Percentiles rank a stretch among this genome's conserved stretches.
phyloP scores from a whole-genome alignment of 208 protist species.

The Leptomonas pyrrhocoris region DNA sequence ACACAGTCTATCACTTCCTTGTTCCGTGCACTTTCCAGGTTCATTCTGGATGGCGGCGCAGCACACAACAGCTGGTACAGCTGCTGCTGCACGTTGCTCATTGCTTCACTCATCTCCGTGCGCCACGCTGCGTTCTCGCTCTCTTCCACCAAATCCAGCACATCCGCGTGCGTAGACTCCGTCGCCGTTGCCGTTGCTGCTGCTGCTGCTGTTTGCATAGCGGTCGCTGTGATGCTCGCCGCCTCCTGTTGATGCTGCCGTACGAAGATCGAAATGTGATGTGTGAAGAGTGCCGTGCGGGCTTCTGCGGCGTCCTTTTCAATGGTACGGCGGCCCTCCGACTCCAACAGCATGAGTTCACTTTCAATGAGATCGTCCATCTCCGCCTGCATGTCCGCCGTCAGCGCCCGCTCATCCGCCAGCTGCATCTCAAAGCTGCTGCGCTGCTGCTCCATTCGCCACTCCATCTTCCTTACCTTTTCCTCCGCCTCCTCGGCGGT shows the following conservation, averaged over 20 bases:
- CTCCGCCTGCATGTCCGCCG: conserved; percentile 69
- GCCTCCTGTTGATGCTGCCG: background rate
- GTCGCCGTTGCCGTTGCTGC: background rate
- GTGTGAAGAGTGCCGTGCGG: background rate
- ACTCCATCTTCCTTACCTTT: conserved; percentile 16
- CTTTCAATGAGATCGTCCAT: conserved; percentile 66
- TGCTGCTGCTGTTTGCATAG: no score
- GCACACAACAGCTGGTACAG: conserved; percentile 18
- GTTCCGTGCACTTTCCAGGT: background rate
- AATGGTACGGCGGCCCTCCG: conserved; percentile 33
- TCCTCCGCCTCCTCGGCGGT: conserved; percentile 11
- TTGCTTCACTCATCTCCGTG: conserved; percentile 7
- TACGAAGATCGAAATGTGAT: background rate
- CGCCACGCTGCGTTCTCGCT: conserved; percentile 15
- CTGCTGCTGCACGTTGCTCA: conserved; percentile 17
- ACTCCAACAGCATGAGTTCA: conserved; percentile 57
- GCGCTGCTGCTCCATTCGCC: conserved; percentile 25
- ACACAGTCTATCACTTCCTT: conserved; percentile 13
- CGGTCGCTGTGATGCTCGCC: no score
- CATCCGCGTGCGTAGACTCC: conserved; percentile 6
- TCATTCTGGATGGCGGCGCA: background rate
- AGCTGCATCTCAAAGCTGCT: conserved; percentile 37
- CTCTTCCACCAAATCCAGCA: conserved; percentile 15
- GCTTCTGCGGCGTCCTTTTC: conserved; percentile 33
- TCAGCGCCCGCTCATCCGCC: conserved; percentile 48